Conservation (phyloP, 768 basidiomycete genomes). For the Rhodotorula graminis region DNA sequence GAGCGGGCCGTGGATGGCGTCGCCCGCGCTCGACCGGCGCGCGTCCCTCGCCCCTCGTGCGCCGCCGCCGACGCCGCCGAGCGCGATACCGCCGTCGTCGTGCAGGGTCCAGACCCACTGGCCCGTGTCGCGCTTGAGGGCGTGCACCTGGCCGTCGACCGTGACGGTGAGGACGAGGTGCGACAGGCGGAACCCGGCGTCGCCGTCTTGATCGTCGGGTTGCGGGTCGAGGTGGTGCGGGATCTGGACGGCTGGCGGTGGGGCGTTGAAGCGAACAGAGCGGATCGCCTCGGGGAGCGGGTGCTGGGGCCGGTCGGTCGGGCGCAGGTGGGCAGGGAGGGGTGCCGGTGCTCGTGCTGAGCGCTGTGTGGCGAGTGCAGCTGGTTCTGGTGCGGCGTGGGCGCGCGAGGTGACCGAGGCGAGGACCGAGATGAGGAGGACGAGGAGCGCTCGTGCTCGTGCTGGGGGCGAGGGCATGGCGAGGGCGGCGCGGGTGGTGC, state of each 20-base stretch:
- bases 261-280: conserved; percentile 27
- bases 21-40: conserved; percentile 33
- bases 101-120: conserved; percentile 83
- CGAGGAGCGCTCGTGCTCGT: not conserved
- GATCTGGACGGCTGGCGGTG: not conserved
- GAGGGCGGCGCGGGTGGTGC: not conserved
- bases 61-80: conserved; percentile 21
- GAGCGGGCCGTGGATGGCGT: conserved; percentile 31
- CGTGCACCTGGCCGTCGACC: conserved; percentile 91
- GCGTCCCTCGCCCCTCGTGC: conserved; percentile 35
- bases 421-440: conserved; percentile 11
- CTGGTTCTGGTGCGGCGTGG: not conserved
- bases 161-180: conserved; percentile 88
- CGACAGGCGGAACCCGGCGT: conserved; percentile 54
- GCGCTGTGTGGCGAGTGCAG: conserved; percentile 8
- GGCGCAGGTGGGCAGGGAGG: conserved; percentile 16
- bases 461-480: not conserved
- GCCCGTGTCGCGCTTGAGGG: conserved; percentile 80
- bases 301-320: not conserved
- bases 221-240: not conserved
- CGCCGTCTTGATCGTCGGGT: not conserved
- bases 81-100: conserved; percentile 44
- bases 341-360: not conserved
- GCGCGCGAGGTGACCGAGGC: not conserved
- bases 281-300: conserved; percentile 19